These are phyloP conservation scores for Pugionium dolabratum DNA, from an alignment of 345 rosid genomes.

Conservation along the genomic window DNA sequence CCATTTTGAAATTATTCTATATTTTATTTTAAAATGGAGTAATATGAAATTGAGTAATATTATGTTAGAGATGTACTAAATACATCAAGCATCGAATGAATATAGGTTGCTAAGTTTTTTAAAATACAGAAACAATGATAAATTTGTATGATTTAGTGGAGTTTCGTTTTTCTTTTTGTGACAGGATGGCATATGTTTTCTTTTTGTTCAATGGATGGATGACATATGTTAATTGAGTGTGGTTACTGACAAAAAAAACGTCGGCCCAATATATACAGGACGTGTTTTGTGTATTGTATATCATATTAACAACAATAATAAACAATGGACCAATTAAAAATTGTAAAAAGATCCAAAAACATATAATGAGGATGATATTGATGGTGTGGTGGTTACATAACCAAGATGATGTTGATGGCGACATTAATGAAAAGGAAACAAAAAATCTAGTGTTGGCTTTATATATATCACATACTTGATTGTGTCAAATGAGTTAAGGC, in stretches of 20 bases:
- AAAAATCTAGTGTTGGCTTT: conserved; percentile 36
- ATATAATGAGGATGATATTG: conserved; percentile 21
- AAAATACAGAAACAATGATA: not conserved
- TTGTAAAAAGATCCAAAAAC: conserved; percentile 19
- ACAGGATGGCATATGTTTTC: conserved; percentile 19
- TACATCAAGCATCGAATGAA: conserved; percentile 6
- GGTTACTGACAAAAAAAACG: no score
- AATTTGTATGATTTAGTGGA: not conserved
- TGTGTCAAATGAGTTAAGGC: conserved; percentile 31
- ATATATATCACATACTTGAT: conserved; percentile 40
- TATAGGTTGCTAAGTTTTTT: not conserved
- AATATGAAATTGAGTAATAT: no score
- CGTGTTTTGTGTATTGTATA: conserved; percentile 8
- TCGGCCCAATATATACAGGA: conserved; percentile 15
- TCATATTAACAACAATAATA: not conserved
- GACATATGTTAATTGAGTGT: conserved; percentile 18
- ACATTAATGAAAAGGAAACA: conserved; percentile 36
- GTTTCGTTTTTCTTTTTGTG: conserved; percentile 13
- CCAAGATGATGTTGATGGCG: conserved; percentile 33
- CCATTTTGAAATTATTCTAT: no score
- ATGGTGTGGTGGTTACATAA: conserved; percentile 29
- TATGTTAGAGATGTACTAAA: no score
- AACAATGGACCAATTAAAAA: conserved; percentile 32
- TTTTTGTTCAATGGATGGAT: no score
- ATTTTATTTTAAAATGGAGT: no score